Base-by-base conservation (phyloP, 2,329 filamentous ascomycete genomes). In the Penicillium sp. region DNA sequence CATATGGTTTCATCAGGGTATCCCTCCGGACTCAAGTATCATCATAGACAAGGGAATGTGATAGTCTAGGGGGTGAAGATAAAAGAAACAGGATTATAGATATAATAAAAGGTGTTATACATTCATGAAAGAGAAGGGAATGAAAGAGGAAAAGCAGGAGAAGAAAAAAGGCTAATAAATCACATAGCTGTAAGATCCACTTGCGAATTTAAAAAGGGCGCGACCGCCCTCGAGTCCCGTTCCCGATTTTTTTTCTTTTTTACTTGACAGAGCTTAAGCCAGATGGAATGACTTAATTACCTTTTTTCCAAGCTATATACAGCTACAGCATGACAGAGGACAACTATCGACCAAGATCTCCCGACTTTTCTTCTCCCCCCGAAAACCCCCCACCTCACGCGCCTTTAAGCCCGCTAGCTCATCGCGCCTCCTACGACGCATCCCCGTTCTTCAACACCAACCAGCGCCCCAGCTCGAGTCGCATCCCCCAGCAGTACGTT, bases 331-430 rank as follows among this genome's bases (percentile, higher is more conserved):
- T 78, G 75, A 78, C 74, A 69, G 76, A 77, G 65, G 73, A 78
- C 62, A 76, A 73, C 54, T 80, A 81, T 70, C 74, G 77, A 65
- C 78, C 78, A 60, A 74, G 73, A 68, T 81, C 78, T 45, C 79
- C 79, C 65, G 78, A 81, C 64, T 76, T 85, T 64, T 82, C 82
- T 59, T 77, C 75, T 68, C 77, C 73, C 65, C 66, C 69, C 31
- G 31, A 33, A 68, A 59, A 70, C 69, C 67, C 58, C 48, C 62
- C 63, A 44, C 58, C 66, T 54, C 70, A 71, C 65, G 68, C 66
- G 55, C 69, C 70, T 56, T 65, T 66, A 57, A 74, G 64, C 55
- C 74, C 70, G 21, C 57, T 73, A 53, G 69, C 68, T 49, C 74
- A 76, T 49, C 74, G 71, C 62, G 71, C 72, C 46, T 78, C 76